Base-by-base conservation (phyloP, 306 rosid genomes). In the Vachellia collinsii region DNA sequence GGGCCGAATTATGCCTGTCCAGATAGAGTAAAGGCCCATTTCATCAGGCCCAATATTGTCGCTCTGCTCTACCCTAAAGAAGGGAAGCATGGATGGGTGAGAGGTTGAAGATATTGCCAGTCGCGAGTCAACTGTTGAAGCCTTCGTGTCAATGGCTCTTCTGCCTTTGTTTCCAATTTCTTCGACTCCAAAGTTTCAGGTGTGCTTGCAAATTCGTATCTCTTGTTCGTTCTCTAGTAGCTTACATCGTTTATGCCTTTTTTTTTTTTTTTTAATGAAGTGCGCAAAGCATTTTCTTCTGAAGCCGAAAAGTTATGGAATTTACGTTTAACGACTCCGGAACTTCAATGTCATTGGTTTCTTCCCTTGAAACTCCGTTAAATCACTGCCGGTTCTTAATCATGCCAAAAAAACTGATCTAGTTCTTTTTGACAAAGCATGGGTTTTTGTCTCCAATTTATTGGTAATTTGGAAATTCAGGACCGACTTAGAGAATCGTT, bases 161-260 rank as follows among this genome's bases (percentile, higher is more conserved):
- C n/a, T 83, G 39, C 85, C 85, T 64, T 81, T 84, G 72, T 84
- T 83, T 50, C 81, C 87, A 56, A 41, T 81, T 83, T 83, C 89
- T 75, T 83, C 83, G 34, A 65, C 74, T 64, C 77, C 77, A 43
- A 87, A 56, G 19, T 70, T 70, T 54, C 74, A 79, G 85, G 89
- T 87, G 81, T 64, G 74, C 3, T 81, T 77, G n/a, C 11, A 25
- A 23, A 14, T 6, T 75, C 14, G 41, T 53, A 12, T 20, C 7
- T 20, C 8, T 3, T 38, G 5, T 51, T 56, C 14, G 56, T 74
- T 39, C 51, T 41, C 51, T 5, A 3, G 11, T 12, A 23, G 34
- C 1, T 10, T 36, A 1, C 42, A 34, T 22, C 20, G 63, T 23
- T 43, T 10, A 1, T 36, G 9, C 17, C 10, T 34, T 53, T 53